phyloP scores from a whole-genome alignment of 192 early-diverging fungal genomes.

The Anaeromyces robustus region DNA sequence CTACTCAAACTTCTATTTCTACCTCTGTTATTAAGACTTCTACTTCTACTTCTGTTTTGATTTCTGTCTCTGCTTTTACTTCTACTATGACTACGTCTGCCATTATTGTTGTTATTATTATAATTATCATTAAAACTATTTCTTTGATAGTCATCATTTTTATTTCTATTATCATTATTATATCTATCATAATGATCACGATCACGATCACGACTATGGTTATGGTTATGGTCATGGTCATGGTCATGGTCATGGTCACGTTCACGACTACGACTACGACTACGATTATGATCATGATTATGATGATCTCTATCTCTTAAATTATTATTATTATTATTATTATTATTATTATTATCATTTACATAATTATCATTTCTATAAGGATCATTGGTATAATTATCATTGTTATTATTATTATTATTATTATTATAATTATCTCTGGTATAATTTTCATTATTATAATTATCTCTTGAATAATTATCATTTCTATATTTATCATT shows the following conservation, averaged over 20 bases:
- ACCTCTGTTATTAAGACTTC: neutral
- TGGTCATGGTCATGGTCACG: no score
- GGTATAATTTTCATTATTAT: neutral
- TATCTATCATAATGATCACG: no score
- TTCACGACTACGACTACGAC: no score
- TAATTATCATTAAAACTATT: neutral
- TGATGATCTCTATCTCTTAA: neutral
- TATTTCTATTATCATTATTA: neutral
- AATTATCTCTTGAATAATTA: neutral
- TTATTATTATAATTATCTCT: neutral
- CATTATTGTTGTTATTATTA: neutral
- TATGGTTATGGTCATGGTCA: no score
- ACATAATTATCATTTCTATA: neutral
- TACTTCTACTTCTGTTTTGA: neutral
- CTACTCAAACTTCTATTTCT: neutral
- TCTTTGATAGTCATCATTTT: neutral
- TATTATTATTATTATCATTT: neutral
- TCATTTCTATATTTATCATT: no score
- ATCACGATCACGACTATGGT: neutral
- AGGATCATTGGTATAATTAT: neutral
- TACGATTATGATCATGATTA: neutral
- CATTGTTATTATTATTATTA: neutral
- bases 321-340: neutral
- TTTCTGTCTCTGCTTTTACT: neutral
- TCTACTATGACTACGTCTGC: neutral